Percentiles rank a stretch among this genome's conserved stretches.
These are phyloP conservation scores for Trametes cingulata DNA, from an alignment of 768 basidiomycete genomes.

Conservation along the genomic window DNA sequence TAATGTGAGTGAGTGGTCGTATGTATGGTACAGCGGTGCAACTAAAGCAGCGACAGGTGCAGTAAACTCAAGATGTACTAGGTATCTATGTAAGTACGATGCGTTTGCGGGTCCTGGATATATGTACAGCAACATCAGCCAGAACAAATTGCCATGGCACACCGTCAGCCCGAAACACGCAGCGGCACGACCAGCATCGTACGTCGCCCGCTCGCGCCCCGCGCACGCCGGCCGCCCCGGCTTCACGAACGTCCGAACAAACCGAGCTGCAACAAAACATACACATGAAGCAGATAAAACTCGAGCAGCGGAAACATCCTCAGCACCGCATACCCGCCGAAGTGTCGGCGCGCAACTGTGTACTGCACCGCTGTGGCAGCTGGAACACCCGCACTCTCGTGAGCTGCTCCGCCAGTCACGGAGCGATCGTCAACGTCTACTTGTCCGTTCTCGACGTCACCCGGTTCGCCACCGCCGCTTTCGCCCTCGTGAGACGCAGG, in stretches of 20 bases:
- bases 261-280: constrained; percentile 27
- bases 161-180: not conserved
- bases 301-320: constrained; percentile 23
- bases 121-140: constrained; percentile 3
- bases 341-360: constrained; percentile 23
- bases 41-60: not conserved
- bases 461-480: not conserved
- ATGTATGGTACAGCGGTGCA: not conserved
- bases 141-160: constrained; percentile 17
- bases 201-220: not conserved
- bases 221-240: not conserved
- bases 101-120: not conserved
- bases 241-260: constrained; percentile 19
- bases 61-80: not conserved
- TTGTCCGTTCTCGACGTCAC: not conserved
- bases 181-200: not conserved
- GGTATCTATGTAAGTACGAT: constrained; percentile 3
- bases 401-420: constrained; percentile 9
- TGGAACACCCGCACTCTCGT: not conserved
- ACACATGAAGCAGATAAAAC: constrained; percentile 32
- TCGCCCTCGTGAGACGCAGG: not conserved
- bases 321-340: constrained; percentile 26
- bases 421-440: constrained; percentile 6
- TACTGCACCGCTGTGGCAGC: constrained; percentile 6
- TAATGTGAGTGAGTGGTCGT: not conserved